Conservation (phyloP, 1,139 yeast species). For the Diutina sp. region DNA sequence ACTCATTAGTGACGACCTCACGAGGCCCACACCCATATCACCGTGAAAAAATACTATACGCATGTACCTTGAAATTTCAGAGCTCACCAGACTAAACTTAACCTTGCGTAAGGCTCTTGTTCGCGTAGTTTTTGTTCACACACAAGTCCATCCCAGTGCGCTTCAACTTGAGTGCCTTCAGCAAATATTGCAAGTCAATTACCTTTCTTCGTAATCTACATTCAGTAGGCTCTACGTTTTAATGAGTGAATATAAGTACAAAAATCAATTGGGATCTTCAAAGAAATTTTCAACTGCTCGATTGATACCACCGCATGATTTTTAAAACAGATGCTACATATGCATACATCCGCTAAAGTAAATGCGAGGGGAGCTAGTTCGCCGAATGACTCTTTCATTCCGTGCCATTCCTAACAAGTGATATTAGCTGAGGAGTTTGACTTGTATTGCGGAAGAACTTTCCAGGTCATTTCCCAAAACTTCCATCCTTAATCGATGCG, state of each 20-base stretch:
- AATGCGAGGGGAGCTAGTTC: not conserved
- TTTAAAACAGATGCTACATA: not conserved
- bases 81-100: not conserved
- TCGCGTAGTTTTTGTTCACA: not conserved
- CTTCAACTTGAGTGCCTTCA: no score
- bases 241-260: no score
- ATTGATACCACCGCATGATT: not conserved
- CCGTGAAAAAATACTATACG: not conserved
- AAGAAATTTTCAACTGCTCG: not conserved
- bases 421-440: no score
- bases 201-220: no score
- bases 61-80: not conserved
- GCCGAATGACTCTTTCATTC: not conserved
- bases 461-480: no score
- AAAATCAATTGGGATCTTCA: no score
- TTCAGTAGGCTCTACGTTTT: no score
- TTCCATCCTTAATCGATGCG: no score
- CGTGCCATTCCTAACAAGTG: not conserved
- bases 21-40: not conserved
- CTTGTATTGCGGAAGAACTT: no score
- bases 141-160: no score
- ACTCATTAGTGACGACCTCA: not conserved
- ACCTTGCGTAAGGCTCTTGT: not conserved
- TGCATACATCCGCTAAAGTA: not conserved
- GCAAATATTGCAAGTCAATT: no score